Conservation (phyloP, 2,329 filamentous ascomycete species). For the Rosellinia necatrix region DNA sequence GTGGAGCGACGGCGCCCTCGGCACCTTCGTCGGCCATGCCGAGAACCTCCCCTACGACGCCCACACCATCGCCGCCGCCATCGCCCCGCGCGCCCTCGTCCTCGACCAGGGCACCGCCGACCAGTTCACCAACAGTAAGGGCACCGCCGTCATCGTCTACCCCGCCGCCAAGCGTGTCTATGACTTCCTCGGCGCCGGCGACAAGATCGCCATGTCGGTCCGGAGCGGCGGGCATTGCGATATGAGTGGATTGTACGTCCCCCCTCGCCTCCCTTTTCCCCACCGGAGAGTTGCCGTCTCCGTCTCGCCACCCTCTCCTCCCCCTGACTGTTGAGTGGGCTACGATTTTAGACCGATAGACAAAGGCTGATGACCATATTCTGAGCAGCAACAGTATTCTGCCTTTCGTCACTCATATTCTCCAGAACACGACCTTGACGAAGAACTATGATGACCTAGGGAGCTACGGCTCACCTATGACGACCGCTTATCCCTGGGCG, state of each 20-base stretch:
- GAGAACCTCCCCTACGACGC: slow-evolving; percentile 61
- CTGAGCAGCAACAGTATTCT: slow-evolving; percentile 47
- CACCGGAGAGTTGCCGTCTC: too few relatives aligned
- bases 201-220: slow-evolving; percentile 54
- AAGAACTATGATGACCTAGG: slow-evolving; percentile 52
- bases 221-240: slow-evolving; percentile 54
- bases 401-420: slow-evolving; percentile 53
- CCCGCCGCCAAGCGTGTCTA: slow-evolving; percentile 58
- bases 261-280: neutral
- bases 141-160: slow-evolving; percentile 54
- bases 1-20: slow-evolving; percentile 58
- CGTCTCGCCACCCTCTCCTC: neutral
- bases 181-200: slow-evolving; percentile 56
- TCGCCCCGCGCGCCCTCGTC: slow-evolving; percentile 60
- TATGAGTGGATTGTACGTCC: slow-evolving; percentile 51
- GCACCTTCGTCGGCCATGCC: slow-evolving; percentile 60
- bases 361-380: slow-evolving; percentile 9
- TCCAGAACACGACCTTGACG: slow-evolving; percentile 51
- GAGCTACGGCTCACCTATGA: slow-evolving; percentile 50
- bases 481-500: slow-evolving; percentile 52
- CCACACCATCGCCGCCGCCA: slow-evolving; percentile 61
- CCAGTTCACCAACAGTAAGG: slow-evolving; percentile 54
- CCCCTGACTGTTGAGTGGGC: neutral
- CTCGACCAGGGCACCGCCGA: slow-evolving; percentile 60
- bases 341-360: neutral